Percentiles rank a stretch among this genome's conserved stretches.
These are phyloP conservation scores for Tylopilus balloui DNA, from an alignment of 768 basidiomycete species.

Conservation along the genomic window DNA sequence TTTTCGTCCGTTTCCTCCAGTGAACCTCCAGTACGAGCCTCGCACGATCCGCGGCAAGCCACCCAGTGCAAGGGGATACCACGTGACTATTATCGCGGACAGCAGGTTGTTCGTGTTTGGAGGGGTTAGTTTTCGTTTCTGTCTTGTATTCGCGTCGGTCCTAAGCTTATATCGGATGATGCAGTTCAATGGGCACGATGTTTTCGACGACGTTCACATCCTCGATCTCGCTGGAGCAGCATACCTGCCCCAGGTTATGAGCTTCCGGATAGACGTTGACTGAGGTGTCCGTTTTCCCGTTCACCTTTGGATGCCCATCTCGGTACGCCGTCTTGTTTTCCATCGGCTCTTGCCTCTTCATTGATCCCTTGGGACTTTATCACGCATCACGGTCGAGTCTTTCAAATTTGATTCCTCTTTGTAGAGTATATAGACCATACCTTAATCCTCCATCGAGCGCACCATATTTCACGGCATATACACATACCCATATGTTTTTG, in stretches of 20 bases:
- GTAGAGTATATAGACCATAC: conserved; percentile 47
- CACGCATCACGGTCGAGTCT: background rate
- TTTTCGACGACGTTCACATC: conserved; percentile 81
- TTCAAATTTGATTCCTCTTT: conserved; percentile 20
- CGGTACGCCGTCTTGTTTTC: conserved; percentile 1
- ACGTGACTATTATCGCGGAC: conserved; percentile 77
- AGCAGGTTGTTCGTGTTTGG: conserved; percentile 83
- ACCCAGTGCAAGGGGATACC: conserved; percentile 79
- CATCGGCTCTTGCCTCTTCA: conserved; percentile 9
- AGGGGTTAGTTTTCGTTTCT: conserved; percentile 39
- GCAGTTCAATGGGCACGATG: conserved; percentile 69
- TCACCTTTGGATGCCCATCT: background rate
- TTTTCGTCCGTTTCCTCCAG: conserved; percentile 36
- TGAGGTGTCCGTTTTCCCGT: conserved; percentile 9
- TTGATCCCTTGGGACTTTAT: conserved; percentile 11
- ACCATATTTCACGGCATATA: conserved; percentile 25
- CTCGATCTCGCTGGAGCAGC: conserved; percentile 84
- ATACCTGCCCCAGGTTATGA: conserved; percentile 87
- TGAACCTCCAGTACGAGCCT: conserved; percentile 78
- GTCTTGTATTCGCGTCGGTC: background rate
- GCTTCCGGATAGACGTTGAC: conserved; percentile 54
- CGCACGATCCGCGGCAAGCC: conserved; percentile 64
- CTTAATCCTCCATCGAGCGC: conserved; percentile 20
- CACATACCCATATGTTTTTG: conserved; percentile 21
- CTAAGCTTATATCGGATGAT: conserved; percentile 13